phyloP scores from a whole-genome alignment of 768 basidiomycete species.

The Lactarius pseudohatsudake region DNA sequence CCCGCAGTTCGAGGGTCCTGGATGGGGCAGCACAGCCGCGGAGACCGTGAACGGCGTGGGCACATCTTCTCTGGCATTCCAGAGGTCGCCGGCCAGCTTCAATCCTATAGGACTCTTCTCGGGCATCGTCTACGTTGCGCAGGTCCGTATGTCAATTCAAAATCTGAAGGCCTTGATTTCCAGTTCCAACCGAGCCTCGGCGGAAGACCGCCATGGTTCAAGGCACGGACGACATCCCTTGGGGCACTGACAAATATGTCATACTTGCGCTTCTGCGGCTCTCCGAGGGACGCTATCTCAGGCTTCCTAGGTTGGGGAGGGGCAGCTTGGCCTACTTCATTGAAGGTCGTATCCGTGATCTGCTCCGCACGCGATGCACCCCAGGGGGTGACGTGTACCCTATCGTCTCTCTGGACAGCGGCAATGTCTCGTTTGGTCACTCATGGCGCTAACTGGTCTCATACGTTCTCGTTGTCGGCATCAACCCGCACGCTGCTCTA shows the following conservation, averaged over 20 bases:
- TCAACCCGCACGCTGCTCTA: neutral
- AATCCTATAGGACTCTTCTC: neutral
- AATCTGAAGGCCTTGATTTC: neutral
- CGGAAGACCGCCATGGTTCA: neutral
- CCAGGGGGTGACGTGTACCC: neutral
- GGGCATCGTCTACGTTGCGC: conserved; percentile 3
- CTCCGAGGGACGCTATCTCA: neutral
- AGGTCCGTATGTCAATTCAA: neutral
- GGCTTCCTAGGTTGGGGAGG: neutral
- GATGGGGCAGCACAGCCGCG: conserved; percentile 8
- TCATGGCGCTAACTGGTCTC: neutral
- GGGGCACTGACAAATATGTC: conserved; percentile 1
- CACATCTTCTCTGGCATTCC: neutral
- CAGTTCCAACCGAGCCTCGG: conserved; percentile 7
- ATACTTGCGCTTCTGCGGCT: conserved; percentile 12
- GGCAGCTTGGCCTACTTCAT: neutral
- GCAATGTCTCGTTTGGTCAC: neutral
- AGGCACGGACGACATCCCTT: neutral
- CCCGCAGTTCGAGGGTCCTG: neutral
- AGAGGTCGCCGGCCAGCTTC: neutral
- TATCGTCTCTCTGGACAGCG: conserved; percentile 5
- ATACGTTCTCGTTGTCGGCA: neutral
- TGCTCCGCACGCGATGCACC: neutral
- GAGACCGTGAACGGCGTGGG: conserved; percentile 9
- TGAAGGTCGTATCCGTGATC: neutral